phyloP scores from a whole-genome alignment of 2,329 filamentous ascomycete genomes.

The Cytospora leucostoma region DNA sequence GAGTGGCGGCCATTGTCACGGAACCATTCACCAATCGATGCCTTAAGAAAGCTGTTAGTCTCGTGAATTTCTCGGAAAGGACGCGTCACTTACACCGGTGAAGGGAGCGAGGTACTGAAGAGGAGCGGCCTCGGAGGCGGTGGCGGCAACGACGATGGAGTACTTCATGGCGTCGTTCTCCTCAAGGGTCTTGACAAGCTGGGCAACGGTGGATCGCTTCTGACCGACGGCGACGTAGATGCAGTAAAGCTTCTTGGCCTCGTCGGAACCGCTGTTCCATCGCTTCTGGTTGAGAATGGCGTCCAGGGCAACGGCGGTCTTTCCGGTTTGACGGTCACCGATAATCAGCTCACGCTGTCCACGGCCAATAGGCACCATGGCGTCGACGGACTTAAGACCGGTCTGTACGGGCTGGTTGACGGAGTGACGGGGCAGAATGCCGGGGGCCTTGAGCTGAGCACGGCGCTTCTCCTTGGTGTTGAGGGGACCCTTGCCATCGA shows the following conservation, averaged over 20 bases:
- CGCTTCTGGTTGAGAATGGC: constrained; percentile 99
- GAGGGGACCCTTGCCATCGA: constrained; percentile 98
- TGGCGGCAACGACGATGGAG: constrained; percentile 89
- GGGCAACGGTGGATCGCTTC: constrained; percentile 98
- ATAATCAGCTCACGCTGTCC: constrained; percentile 99
- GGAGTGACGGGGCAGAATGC: constrained; percentile 94
- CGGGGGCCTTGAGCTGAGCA: constrained; percentile 98
- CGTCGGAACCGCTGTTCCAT: constrained; percentile 86
- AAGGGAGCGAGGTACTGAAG: constrained; percentile 94
- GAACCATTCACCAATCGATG: constrained; percentile 71
- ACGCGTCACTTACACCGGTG: constrained; percentile 72
- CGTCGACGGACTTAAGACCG: constrained; percentile 98
- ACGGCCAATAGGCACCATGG: constrained; percentile 99
- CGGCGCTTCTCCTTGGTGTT: constrained; percentile 89
- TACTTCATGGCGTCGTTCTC: constrained; percentile 99
- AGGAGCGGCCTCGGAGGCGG: constrained; percentile 93
- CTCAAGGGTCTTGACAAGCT: constrained; percentile 99
- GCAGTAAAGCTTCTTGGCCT: constrained; percentile 99
- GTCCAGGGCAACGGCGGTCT: constrained; percentile 98
- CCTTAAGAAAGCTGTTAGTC: too few relatives aligned
- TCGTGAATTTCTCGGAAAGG: too few relatives aligned
- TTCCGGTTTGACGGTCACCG: constrained; percentile 99
- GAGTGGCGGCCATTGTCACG: constrained; percentile 85
- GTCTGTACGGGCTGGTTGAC: constrained; percentile 99
- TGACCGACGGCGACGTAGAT: constrained; percentile 98